Evolutionary conservation across 148 eudicot species (phyloP).

Genomic region (Rhododendron simsii): DNA sequence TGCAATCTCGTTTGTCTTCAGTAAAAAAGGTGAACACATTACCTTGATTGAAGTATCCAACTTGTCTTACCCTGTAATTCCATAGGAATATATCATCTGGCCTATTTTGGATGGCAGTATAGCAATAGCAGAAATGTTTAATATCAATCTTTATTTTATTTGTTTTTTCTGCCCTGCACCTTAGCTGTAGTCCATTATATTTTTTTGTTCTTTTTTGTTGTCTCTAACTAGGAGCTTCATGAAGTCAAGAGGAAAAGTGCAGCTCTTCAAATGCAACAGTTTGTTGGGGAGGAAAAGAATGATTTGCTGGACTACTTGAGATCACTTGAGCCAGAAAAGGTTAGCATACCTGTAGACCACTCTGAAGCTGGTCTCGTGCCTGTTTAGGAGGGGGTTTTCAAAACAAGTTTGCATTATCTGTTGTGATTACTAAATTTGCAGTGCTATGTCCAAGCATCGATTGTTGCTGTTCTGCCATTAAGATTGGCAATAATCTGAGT

Average conservation of each 20-base stretch:
- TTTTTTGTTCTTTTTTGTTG: background rate
- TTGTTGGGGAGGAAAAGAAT: slow-evolving; percentile 98
- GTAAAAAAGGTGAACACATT: slow-evolving; percentile 55
- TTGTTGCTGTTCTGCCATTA: background rate
- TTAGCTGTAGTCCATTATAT: background rate
- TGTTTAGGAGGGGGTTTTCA: background rate
- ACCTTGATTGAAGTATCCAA: background rate
- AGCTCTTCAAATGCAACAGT: slow-evolving; percentile 97
- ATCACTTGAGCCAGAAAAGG: slow-evolving; percentile 93
- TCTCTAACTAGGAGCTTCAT: slow-evolving; percentile 51
- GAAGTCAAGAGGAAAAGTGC: slow-evolving; percentile 90
- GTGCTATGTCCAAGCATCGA: background rate
- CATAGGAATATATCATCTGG: background rate
- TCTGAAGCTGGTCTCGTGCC: background rate
- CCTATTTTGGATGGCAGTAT: background rate
- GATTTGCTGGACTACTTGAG: slow-evolving; percentile 90
- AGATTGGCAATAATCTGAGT: background rate
- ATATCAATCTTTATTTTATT: background rate
- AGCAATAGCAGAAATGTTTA: background rate
- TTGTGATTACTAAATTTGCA: background rate
- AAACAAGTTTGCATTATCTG: background rate
- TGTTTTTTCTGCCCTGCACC: background rate
- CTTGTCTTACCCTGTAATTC: background rate
- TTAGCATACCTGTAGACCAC: slow-evolving; percentile 12
- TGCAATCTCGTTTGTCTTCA: slow-evolving; percentile 71